Conservation (phyloP, 345 rosid genomes). For the Odontarrhena argentea region DNA sequence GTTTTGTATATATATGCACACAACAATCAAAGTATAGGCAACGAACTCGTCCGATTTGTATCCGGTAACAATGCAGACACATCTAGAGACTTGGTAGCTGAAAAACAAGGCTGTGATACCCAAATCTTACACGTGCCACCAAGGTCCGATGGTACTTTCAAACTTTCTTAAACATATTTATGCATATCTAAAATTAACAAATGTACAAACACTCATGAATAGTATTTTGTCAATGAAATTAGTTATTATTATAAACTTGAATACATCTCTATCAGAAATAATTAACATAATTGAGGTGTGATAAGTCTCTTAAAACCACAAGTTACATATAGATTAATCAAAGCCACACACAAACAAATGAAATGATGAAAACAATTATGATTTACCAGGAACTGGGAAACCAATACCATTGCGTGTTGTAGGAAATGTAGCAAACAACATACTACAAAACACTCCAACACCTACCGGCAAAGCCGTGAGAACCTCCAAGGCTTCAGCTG, state of each 20-base stretch:
- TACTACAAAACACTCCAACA: slow-evolving; percentile 69
- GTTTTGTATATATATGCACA: too few relatives aligned
- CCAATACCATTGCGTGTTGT: slow-evolving; percentile 91
- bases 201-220: background rate
- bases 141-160: too few relatives aligned
- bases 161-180: too few relatives aligned
- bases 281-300: background rate
- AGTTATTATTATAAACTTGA: background rate
- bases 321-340: slow-evolving; percentile 13
- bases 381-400: slow-evolving; percentile 61
- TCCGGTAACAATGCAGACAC: too few relatives aligned
- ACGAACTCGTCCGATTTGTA: too few relatives aligned
- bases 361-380: slow-evolving; percentile 18
- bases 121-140: too few relatives aligned
- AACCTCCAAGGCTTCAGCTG: slow-evolving; percentile 62
- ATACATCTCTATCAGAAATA: slow-evolving; percentile 15
- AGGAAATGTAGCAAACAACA: slow-evolving; percentile 83
- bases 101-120: too few relatives aligned
- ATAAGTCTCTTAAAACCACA: background rate
- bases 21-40: too few relatives aligned
- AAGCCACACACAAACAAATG: background rate
- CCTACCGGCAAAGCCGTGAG: slow-evolving; percentile 82
- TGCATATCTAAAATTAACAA: background rate
- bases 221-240: background rate
- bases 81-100: too few relatives aligned